Evolutionary conservation across 768 basidiomycete species (phyloP).

Genomic region (Agrocybe praecox): DNA sequence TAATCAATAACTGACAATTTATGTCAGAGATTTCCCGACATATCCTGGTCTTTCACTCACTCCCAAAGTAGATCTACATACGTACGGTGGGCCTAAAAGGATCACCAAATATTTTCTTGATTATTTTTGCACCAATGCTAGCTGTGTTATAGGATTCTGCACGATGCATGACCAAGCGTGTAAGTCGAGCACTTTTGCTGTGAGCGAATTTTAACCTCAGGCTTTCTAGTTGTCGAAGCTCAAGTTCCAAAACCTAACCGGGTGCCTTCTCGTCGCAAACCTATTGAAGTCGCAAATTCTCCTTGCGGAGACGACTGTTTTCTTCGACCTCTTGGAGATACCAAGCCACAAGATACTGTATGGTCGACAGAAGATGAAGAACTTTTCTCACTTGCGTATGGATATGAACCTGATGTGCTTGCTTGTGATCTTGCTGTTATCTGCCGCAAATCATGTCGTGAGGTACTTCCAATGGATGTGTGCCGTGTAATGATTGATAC

Average conservation of each 20-base stretch:
- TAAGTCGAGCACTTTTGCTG: conserved; percentile 23
- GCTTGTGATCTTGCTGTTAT: conserved; percentile 60
- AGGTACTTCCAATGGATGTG: conserved; percentile 48
- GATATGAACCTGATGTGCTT: conserved; percentile 43
- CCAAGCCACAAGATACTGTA: conserved; percentile 18
- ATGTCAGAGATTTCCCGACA: conserved; percentile 30
- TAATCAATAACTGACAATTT: conserved; percentile 5
- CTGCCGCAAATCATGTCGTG: conserved; percentile 59
- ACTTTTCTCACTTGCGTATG: conserved; percentile 38
- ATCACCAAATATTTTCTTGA: conserved; percentile 34
- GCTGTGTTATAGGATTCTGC: conserved; percentile 54
- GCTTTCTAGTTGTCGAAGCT: conserved; percentile 27
- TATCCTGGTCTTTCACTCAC: conserved; percentile 19
- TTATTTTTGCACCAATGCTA: conserved; percentile 54
- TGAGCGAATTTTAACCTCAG: neutral
- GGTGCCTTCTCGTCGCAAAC: conserved; percentile 21
- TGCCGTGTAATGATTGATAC: neutral
- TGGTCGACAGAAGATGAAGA: conserved; percentile 45
- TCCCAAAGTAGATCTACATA: neutral
- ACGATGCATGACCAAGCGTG: conserved; percentile 37
- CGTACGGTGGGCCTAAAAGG: conserved; percentile 6
- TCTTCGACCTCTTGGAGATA: conserved; percentile 10
- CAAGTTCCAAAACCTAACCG: conserved; percentile 25
- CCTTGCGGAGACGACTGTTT: conserved; percentile 39
- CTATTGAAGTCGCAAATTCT: conserved; percentile 17